Evolutionary conservation across 768 basidiomycete genomes (phyloP).

Genomic region (Chlorophyllum brunneum): DNA sequence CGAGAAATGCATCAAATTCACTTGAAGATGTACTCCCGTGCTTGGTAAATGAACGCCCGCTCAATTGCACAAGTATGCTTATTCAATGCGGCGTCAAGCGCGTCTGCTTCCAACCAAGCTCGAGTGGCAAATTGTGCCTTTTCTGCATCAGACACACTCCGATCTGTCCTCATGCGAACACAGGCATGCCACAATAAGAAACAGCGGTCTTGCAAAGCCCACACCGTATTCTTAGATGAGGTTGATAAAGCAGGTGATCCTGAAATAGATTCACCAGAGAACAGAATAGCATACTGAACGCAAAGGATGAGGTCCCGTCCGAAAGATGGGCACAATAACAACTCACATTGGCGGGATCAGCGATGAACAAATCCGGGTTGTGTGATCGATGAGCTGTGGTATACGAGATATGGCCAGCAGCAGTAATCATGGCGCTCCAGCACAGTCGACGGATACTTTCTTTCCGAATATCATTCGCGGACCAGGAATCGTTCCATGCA

Average conservation of each 20-base stretch:
- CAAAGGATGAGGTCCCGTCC: constrained; percentile 4
- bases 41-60: constrained; percentile 63
- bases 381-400: constrained; percentile 38
- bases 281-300: constrained; percentile 63
- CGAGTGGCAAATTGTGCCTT: constrained; percentile 61
- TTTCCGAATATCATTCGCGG: constrained; percentile 61
- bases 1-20: constrained; percentile 31
- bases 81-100: constrained; percentile 59
- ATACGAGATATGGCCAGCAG: constrained; percentile 63
- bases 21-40: constrained; percentile 77
- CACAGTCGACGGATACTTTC: constrained; percentile 71
- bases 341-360: constrained; percentile 66
- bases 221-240: constrained; percentile 62
- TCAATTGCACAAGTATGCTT: constrained; percentile 66
- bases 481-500: constrained; percentile 56
- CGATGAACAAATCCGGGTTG: constrained; percentile 49
- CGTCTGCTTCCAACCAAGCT: constrained; percentile 70
- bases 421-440: constrained; percentile 66
- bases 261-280: constrained; percentile 64
- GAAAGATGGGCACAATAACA: background rate
- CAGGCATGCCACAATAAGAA: constrained; percentile 76
- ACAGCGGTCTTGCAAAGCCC: constrained; percentile 69
- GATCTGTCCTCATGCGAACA: constrained; percentile 51
- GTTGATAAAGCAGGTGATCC: constrained; percentile 27
- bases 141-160: constrained; percentile 37